Evolutionary conservation across 305 asterid species (phyloP), one percentile per base, ranked within the genome.

Genomic region (Withania somnifera): DNA sequence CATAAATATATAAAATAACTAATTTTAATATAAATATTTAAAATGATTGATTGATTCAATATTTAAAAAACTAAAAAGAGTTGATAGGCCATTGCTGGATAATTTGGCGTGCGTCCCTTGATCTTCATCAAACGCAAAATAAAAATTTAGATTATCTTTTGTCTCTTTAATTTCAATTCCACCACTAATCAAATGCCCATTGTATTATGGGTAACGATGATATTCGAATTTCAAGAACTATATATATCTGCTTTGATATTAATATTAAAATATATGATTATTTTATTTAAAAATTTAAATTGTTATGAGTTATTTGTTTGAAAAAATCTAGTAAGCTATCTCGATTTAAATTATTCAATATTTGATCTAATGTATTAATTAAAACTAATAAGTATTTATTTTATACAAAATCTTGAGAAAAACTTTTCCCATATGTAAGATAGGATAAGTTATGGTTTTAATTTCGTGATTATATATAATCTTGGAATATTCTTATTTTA

Each of bases 31-130:
- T 60, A 28, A 60, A 57, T 24, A 14, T 79, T 11, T 1, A 14
- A 79, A 78, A 61, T 19, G 13, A 28, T 34, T 57, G 2, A 22
- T 57, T 57, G 4, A 4, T 20, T 22, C 24, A 76, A 76, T 51
- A 51, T 7, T n/a, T n/a, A n/a, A n/a, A 51, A 24, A 22, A 57
- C 13, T 30, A 71, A 82, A 82, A 19, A 87, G n/a, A 86, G 85
- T 90, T 90, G 97, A 89, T 90, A 86, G 90, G 87, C 78, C 84
- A 66, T 79, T 86, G 84, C 26, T 84, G 86, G 91, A 91, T 90
- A 87, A 85, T 91, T 88, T 71, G 93, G 91, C 88, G 89, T 82
- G 87, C 88, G 92, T 89, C 92, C 82, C 91, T 90, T 90, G 91
- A 79, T 87, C 89, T 89, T 91, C 87, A 90, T 88, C 91, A 86